A percentile compares a stretch with the other conserved stretches of the same genome.
These are phyloP conservation scores for Artemisia annua DNA, from an alignment of 129 eudicot species.

Conservation along the genomic window DNA sequence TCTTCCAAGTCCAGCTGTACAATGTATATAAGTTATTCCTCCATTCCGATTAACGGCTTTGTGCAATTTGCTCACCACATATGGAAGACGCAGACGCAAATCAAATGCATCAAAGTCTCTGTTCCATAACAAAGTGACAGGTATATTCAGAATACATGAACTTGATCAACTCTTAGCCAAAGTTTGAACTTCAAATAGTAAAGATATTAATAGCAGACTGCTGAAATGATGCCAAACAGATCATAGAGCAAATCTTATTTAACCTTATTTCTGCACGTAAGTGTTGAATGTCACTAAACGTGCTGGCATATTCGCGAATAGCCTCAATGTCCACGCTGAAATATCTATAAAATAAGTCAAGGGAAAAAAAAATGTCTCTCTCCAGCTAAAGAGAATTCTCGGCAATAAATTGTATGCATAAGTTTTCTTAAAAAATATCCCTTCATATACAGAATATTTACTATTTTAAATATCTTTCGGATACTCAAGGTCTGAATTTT, in stretches of 20 bases:
- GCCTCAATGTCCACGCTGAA: constrained; percentile 83
- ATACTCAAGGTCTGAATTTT: constrained; percentile 98
- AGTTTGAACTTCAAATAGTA: not conserved
- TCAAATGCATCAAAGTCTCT: constrained; percentile 97
- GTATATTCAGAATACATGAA: constrained; percentile 8
- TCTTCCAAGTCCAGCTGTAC: constrained; percentile 98
- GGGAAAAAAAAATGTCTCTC: constrained; percentile 29
- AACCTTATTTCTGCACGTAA: constrained; percentile 93
- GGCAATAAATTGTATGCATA: not conserved
- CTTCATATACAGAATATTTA: not conserved
- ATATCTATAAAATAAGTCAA: constrained; percentile 62
- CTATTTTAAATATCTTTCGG: constrained; percentile 33
- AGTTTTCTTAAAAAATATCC: no score
- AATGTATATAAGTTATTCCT: constrained; percentile 86
- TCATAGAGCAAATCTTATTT: constrained; percentile 12
- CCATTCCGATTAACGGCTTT: constrained; percentile 79
- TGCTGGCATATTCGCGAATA: constrained; percentile 73
- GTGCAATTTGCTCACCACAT: constrained; percentile 79
- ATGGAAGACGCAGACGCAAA: constrained; percentile 82
- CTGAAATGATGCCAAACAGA: constrained; percentile 8
- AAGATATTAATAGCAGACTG: not conserved
- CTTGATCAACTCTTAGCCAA: not conserved
- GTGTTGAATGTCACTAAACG: constrained; percentile 69
- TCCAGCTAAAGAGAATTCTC: constrained; percentile 2
- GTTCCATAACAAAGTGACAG: constrained; percentile 26